Evolutionary conservation across 257 asterid genomes (phyloP).

Genomic region (Solanum lycopersicoides): DNA sequence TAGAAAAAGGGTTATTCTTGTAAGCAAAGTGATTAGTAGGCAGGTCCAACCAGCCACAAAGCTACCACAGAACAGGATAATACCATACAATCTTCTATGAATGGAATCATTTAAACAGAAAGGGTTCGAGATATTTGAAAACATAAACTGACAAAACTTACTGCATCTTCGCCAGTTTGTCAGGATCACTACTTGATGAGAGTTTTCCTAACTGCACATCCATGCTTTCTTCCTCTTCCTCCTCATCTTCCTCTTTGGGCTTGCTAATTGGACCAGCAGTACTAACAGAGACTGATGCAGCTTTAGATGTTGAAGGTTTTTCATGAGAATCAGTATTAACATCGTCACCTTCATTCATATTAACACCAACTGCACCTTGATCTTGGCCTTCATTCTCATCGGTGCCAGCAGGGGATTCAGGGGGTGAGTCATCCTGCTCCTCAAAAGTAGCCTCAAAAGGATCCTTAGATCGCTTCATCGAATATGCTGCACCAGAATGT

Average conservation of each 20-base stretch:
- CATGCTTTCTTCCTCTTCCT: slow-evolving; percentile 89
- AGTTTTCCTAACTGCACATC: slow-evolving; percentile 77
- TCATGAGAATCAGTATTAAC: slow-evolving; percentile 17
- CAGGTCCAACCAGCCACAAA: neutral
- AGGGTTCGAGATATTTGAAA: neutral
- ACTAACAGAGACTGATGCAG: slow-evolving; percentile 13
- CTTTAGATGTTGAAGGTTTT: slow-evolving; percentile 34
- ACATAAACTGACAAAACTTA: slow-evolving; percentile 23
- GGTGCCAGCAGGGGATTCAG: slow-evolving; percentile 68
- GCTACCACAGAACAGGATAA: neutral
- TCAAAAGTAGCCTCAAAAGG: slow-evolving; percentile 85
- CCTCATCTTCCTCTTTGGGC: slow-evolving; percentile 83
- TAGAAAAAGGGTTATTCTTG: neutral
- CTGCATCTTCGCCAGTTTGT: slow-evolving; percentile 88
- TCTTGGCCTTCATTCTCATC: slow-evolving; percentile 59
- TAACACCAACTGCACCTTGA: slow-evolving; percentile 23
- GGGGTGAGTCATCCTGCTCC: slow-evolving; percentile 87
- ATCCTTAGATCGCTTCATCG: slow-evolving; percentile 87
- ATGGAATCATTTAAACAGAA: neutral
- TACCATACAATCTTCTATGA: neutral
- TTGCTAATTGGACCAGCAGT: slow-evolving; percentile 30
- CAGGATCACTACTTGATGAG: slow-evolving; percentile 60
- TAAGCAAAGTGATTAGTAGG: neutral
- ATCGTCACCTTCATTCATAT: slow-evolving; percentile 24
- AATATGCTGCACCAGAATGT: neutral